Conservation (phyloP, 2,329 filamentous ascomycete genomes). For the Hymenoscyphus repandus region DNA sequence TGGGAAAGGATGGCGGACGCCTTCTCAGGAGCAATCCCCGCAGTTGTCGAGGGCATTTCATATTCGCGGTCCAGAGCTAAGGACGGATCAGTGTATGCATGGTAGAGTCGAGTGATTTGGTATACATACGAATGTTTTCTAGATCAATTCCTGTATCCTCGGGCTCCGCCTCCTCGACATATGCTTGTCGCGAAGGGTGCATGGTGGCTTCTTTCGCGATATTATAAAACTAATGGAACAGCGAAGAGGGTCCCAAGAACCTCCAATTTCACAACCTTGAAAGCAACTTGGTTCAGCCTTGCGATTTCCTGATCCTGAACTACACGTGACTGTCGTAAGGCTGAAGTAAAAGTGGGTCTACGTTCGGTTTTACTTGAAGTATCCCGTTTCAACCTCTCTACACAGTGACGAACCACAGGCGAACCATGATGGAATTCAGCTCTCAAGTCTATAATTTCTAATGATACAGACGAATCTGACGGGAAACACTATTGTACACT, state of each 20-base stretch:
- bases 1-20: conserved; percentile 44
- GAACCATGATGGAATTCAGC: too few relatives aligned
- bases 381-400: too few relatives aligned
- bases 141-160: conserved; percentile 53
- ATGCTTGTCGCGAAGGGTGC: conserved; percentile 87
- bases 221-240: not conserved
- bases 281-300: conserved; percentile 2
- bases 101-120: conserved; percentile 20
- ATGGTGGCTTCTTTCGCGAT: conserved; percentile 38
- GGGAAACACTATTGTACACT: too few relatives aligned
- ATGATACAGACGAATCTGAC: too few relatives aligned
- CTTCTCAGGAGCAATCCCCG: conserved; percentile 30
- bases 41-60: conserved; percentile 32
- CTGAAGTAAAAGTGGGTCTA: not conserved
- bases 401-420: too few relatives aligned
- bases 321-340: conserved; percentile 1
- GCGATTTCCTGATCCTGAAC: not conserved
- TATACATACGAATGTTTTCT: conserved; percentile 55
- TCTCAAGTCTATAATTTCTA: too few relatives aligned
- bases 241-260: too few relatives aligned
- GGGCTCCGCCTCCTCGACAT: conserved; percentile 76
- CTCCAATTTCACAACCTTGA: not conserved
- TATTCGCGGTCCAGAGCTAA: conserved; percentile 76
- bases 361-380: too few relatives aligned
- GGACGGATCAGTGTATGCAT: conserved; percentile 1